These are phyloP conservation scores for Prunus salicina DNA, from an alignment of 306 rosid genomes.

Conservation along the genomic window DNA sequence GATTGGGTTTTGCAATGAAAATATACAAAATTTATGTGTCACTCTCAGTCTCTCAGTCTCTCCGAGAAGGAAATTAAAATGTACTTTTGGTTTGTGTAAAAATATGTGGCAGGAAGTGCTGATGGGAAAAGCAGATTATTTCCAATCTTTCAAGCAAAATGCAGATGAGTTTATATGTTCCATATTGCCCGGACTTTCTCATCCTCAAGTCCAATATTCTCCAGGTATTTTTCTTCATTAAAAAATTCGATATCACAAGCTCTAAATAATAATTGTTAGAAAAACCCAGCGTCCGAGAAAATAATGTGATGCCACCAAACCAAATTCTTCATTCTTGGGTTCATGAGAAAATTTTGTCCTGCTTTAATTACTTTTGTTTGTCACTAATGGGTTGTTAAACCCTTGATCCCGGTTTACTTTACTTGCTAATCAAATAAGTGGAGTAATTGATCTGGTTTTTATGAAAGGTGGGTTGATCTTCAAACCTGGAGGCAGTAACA, in stretches of 20 bases:
- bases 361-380: neutral
- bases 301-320: no score
- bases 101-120: constrained; percentile 67
- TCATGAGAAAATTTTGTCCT: neutral
- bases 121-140: constrained; percentile 86
- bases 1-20: no score
- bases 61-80: no score
- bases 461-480: constrained; percentile 86
- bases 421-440: neutral
- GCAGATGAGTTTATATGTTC: constrained; percentile 92
- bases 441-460: neutral
- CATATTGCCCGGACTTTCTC: constrained; percentile 81
- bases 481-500: constrained; percentile 97
- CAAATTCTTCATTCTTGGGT: neutral
- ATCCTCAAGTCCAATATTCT: constrained; percentile 89
- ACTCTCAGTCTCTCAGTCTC: no score
- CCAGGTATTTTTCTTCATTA: constrained; percentile 52
- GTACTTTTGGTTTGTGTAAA: neutral
- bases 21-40: no score
- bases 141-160: constrained; percentile 73
- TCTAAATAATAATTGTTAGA: no score
- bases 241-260: no score
- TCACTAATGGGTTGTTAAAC: neutral
- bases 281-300: no score
- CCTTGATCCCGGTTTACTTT: neutral